phyloP scores from a whole-genome alignment of 192 early-diverging fungal species.

The Dispira parvispora region DNA sequence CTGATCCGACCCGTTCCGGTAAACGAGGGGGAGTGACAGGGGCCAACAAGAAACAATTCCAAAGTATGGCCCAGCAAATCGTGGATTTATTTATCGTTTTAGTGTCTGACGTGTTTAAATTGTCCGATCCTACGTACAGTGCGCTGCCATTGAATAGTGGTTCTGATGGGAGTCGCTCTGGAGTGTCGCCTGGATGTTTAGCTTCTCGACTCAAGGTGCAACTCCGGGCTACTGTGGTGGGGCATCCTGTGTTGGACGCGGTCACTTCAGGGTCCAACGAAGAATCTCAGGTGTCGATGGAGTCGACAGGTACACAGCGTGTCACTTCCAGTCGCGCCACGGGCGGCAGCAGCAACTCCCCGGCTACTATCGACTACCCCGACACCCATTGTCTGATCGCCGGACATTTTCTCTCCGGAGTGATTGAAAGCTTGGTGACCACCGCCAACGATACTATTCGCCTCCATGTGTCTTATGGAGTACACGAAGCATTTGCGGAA shows the following conservation, averaged over 20 bases:
- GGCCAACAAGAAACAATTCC: conserved; percentile 43
- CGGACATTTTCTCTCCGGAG: conserved; percentile 56
- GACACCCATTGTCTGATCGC: conserved; percentile 41
- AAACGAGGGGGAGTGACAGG: too few species aligned
- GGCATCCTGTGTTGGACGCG: background rate
- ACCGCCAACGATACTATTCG: conserved; percentile 62
- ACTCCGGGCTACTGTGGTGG: background rate
- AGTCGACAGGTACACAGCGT: background rate
- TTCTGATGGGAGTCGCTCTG: background rate
- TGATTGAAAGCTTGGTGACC: conserved; percentile 56
- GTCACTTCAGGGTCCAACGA: background rate
- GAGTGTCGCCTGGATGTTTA: too few species aligned
- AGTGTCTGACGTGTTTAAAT: conserved; percentile 30
- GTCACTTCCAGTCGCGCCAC: background rate
- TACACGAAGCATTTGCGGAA: conserved; percentile 44
- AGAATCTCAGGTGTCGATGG: background rate
- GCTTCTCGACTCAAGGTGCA: background rate
- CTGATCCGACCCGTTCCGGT: background rate
- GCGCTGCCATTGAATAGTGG: background rate
- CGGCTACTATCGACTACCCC: conserved; percentile 17
- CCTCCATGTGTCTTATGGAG: conserved; percentile 55
- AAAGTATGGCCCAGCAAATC: conserved; percentile 45
- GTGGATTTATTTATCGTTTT: conserved; percentile 39
- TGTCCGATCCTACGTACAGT: conserved; percentile 9
- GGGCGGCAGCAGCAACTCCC: background rate